Conservation (phyloP, 768 basidiomycete genomes). For the Saitozyma podzolica region DNA sequence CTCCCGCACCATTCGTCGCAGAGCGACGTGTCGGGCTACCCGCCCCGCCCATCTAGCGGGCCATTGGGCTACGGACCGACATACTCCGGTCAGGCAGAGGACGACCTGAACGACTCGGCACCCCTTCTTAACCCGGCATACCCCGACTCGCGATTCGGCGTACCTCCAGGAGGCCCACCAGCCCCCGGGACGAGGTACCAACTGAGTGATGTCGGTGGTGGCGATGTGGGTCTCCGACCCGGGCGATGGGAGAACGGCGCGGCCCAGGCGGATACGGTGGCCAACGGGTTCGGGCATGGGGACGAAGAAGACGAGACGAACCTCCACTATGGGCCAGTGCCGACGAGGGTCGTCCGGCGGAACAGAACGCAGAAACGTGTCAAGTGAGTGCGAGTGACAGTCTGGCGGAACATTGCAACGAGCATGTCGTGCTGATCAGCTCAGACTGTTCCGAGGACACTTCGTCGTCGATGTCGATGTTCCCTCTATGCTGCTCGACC, state of each 20-base stretch:
- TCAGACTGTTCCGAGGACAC: constrained; percentile 85
- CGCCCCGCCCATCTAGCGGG: constrained; percentile 1
- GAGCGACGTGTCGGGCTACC: constrained; percentile 2
- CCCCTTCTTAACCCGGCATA: constrained; percentile 36
- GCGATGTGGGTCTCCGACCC: constrained; percentile 30
- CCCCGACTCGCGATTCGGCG: constrained; percentile 29
- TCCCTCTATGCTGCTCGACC: constrained; percentile 78
- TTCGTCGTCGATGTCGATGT: constrained; percentile 80
- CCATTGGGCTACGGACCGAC: neutral
- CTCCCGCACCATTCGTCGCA: constrained; percentile 27
- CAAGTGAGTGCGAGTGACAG: constrained; percentile 57
- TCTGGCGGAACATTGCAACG: neutral
- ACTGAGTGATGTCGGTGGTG: constrained; percentile 26
- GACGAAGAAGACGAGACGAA: constrained; percentile 46
- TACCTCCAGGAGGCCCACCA: constrained; percentile 11
- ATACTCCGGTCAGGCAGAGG: constrained; percentile 12
- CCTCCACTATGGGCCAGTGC: constrained; percentile 82
- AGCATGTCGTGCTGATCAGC: neutral
- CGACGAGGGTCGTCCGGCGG: constrained; percentile 71
- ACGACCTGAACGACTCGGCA: constrained; percentile 45
- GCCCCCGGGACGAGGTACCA: constrained; percentile 21
- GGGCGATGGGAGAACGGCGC: constrained; percentile 20
- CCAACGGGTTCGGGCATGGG: constrained; percentile 18
- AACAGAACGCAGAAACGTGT: constrained; percentile 89
- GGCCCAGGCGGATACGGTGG: constrained; percentile 9